Conservation (phyloP, 805 yeast species). For the Henningerozyma blattae region DNA sequence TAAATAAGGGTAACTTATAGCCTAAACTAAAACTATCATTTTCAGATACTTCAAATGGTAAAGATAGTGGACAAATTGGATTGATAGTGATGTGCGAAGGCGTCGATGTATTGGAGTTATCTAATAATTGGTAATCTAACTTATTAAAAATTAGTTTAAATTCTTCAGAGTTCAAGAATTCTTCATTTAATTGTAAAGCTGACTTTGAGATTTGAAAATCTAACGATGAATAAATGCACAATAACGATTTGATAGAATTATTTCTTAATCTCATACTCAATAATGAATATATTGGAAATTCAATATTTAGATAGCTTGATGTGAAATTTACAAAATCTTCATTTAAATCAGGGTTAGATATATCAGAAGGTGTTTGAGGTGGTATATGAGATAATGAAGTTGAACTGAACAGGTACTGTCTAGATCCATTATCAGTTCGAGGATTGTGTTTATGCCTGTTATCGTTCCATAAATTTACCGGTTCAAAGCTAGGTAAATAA, state of each 20-base stretch:
- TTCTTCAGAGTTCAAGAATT: constrained; percentile 1
- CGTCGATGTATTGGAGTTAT: constrained; percentile 13
- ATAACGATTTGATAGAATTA: constrained; percentile 9
- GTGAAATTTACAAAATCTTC: no score
- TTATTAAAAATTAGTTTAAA: not conserved
- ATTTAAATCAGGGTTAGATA: no score
- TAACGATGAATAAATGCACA: constrained; percentile 19
- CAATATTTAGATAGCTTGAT: no score
- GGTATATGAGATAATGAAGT: no score
- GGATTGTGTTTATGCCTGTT: not conserved
- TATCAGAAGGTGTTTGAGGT: no score
- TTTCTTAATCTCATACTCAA: constrained; percentile 23
- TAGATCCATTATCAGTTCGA: not conserved
- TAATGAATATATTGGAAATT: constrained; percentile 22
- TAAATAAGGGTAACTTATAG: constrained; percentile 15
- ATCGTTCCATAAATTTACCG: constrained; percentile 11
- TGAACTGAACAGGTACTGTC: no score
- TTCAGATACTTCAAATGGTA: constrained; percentile 12
- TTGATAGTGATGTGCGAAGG: constrained; percentile 10
- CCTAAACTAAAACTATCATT: constrained; percentile 19
- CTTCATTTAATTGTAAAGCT: constrained; percentile 9
- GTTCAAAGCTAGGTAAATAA: constrained; percentile 16
- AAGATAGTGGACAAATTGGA: constrained; percentile 12
- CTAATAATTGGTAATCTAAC: constrained; percentile 8
- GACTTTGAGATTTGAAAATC: constrained; percentile 23